Evolutionary conservation across 73 alveolate species (phyloP), one percentile per base, ranked within the genome.

Genomic region (Paramecium pentaurelia): DNA sequence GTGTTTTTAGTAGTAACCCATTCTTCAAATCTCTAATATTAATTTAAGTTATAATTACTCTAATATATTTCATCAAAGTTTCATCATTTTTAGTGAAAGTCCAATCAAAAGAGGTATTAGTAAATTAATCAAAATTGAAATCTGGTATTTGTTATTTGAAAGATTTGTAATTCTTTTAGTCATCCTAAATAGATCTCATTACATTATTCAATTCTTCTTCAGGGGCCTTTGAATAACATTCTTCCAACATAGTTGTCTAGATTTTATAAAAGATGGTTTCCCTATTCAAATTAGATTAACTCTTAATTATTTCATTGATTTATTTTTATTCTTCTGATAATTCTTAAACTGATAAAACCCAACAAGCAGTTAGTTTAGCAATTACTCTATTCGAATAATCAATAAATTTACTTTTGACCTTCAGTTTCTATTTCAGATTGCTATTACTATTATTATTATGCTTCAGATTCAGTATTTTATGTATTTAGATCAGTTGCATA

Each of bases 331-430:
- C 32, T 45, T 40, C 42, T n/a, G 91, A 80, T 10, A 80, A 25
- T 47, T 80, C 91, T 2, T 80, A 22, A 11, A 80, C 75, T 80
- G 71, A 80, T 18, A 49, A n/a, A 6, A 80, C 58, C 91, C 91
- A 80, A 80, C 77, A 80, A 4, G 91, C 71, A 32, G 91, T 80
- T 2, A 80, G 28, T 49, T 80, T 44, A 2, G 47, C 47, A n/a
- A 73, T 73, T 16, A 73, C 47, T 75, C 58, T 75, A 75, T 7
- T 18, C 0, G 6, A 6, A n/a, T 18, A 18, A 54, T 18, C 6
- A 6, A n/a, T 54, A 3, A 0, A 14, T 14, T 2, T 30, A 16
- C 49, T 36, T 68, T 1, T 20, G 10, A 40, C 88, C 60, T 38
- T 75, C 60, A 3, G 47, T 75, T 22, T 25, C 38, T 2, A 36